Percentiles rank a stretch among this genome's conserved stretches.
These are phyloP conservation scores for Capsicum chinense DNA, from an alignment of 257 asterid species.

Conservation along the genomic window DNA sequence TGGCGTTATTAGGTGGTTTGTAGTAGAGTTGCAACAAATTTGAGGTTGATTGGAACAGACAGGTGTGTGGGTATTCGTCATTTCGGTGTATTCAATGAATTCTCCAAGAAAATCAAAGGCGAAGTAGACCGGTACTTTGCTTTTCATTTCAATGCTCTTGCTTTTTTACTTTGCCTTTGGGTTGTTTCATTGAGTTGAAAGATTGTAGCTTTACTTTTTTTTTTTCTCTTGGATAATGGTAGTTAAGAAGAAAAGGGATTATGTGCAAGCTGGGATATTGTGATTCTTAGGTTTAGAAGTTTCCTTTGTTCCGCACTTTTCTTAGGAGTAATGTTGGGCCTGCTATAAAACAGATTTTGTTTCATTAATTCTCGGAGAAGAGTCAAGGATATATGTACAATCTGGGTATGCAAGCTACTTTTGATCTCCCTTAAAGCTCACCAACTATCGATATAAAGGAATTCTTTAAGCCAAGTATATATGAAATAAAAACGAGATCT, in stretches of 20 bases:
- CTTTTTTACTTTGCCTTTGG: not conserved
- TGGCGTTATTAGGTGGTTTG: slow-evolving; percentile 55
- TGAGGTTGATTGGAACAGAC: slow-evolving; percentile 40
- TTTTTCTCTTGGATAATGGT: not conserved
- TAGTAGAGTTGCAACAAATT: slow-evolving; percentile 38
- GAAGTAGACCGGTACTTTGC: slow-evolving; percentile 59
- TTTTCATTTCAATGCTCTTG: not conserved
- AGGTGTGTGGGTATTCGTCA: slow-evolving; percentile 56
- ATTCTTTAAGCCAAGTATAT: not conserved
- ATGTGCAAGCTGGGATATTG: not conserved
- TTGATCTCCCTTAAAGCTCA: not conserved
- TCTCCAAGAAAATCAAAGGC: slow-evolving; percentile 73
- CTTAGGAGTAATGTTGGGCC: not conserved
- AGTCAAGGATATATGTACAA: not conserved
- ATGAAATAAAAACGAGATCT: not conserved
- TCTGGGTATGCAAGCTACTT: slow-evolving; percentile 3
- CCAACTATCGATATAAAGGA: not conserved
- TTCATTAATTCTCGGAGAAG: not conserved
- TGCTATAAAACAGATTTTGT: not conserved
- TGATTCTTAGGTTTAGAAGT: not conserved
- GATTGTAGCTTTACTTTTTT: not conserved
- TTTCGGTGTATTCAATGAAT: slow-evolving; percentile 70
- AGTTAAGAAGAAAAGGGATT: not conserved
- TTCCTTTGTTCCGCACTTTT: not conserved
- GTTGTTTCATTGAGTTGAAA: not conserved